Conservation (phyloP, 2,329 filamentous ascomycete genomes). For the Akanthomyces dipterigenus region DNA sequence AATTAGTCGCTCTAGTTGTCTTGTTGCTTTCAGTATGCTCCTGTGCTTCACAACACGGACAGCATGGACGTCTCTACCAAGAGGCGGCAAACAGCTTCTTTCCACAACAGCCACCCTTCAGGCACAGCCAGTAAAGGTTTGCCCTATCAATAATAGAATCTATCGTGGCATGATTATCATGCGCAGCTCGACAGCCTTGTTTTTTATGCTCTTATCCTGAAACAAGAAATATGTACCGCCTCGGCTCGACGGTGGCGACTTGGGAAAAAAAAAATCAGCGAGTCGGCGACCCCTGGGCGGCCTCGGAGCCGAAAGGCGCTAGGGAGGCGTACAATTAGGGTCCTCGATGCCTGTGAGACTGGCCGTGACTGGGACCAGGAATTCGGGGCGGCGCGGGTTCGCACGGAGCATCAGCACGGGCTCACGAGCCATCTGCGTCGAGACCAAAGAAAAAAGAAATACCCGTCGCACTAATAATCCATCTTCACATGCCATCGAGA, state of each 20-base stretch:
- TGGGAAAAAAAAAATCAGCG: neutral
- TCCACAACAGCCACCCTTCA: too few species aligned
- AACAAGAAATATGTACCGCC: neutral
- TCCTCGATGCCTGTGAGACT: neutral
- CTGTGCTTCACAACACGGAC: too few species aligned
- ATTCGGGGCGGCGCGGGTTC: neutral
- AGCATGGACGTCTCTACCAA: too few species aligned
- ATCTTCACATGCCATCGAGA: neutral
- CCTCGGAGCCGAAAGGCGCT: conserved; percentile 4
- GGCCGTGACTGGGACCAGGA: neutral
- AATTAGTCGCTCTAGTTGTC: too few species aligned
- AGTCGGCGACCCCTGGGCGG: neutral
- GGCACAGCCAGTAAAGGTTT: too few species aligned
- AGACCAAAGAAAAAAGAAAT: neutral
- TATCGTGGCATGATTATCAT: neutral
- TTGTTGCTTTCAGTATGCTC: too few species aligned
- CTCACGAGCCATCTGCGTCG: neutral
- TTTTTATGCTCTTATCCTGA: neutral
- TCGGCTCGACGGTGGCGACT: conserved; percentile 7
- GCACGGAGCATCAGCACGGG: neutral
- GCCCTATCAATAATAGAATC: too few species aligned
- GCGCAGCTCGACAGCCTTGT: neutral
- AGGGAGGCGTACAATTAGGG: neutral
- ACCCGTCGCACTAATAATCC: neutral
- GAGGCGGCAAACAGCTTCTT: too few species aligned